These are phyloP conservation scores for Paxillus rubicundulus DNA, from an alignment of 768 basidiomycete species.

Conservation along the genomic window DNA sequence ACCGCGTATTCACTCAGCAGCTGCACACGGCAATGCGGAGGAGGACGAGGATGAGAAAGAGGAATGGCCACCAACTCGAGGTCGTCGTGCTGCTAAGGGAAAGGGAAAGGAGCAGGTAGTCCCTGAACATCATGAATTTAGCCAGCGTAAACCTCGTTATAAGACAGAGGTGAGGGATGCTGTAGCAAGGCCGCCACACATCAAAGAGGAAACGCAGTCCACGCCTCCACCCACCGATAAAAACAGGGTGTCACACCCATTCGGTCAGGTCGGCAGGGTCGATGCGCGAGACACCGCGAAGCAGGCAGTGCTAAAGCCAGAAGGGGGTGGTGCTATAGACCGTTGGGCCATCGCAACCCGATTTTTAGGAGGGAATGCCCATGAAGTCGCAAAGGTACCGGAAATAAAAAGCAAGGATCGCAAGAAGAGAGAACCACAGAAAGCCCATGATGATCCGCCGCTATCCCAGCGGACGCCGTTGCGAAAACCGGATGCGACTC, in stretches of 20 bases:
- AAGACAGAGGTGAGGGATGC: background rate
- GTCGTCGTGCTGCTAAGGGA: background rate
- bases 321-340: background rate
- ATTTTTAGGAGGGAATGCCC: background rate
- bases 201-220: background rate
- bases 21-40: background rate
- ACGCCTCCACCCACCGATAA: background rate
- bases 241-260: conserved; percentile 4
- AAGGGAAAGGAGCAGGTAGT: background rate
- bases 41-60: background rate
- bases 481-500: background rate
- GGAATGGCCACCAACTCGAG: conserved; percentile 18
- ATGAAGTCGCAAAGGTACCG: background rate
- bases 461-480: background rate
- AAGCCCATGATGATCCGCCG: background rate
- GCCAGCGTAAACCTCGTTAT: conserved; percentile 2
- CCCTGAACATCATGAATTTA: conserved; percentile 15
- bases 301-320: background rate
- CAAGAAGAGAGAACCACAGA: background rate
- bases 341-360: background rate
- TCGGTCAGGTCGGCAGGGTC: background rate
- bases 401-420: background rate
- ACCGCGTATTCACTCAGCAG: conserved; percentile 4
- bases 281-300: background rate
- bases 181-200: background rate